A percentile compares a stretch with the other conserved stretches of the same genome.
Evolutionary conservation across 148 eudicot species (phyloP).

Genomic region (Silene uniflora): DNA sequence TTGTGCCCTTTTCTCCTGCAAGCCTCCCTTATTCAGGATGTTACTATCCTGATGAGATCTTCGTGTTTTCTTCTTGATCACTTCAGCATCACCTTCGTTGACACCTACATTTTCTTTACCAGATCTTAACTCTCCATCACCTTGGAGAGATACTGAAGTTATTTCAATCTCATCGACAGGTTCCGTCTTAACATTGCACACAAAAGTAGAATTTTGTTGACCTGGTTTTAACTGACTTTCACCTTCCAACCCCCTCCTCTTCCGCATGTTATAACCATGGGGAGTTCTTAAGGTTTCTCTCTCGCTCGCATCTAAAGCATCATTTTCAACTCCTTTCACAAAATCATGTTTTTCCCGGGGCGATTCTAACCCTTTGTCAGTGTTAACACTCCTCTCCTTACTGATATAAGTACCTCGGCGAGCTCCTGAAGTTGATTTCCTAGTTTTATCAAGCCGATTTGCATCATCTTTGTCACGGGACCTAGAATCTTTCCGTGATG

Average conservation of each 20-base stretch:
- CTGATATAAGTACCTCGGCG: not conserved
- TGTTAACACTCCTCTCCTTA: not conserved
- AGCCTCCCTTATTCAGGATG: not conserved
- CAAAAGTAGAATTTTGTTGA: not conserved
- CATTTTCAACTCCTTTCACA: not conserved
- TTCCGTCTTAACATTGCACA: not conserved
- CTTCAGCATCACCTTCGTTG: not conserved
- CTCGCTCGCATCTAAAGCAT: not conserved
- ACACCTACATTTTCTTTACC: not conserved
- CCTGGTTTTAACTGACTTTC: not conserved
- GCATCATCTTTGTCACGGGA: too few relatives aligned
- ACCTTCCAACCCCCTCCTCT: not conserved
- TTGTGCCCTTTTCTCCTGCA: constrained; percentile 6
- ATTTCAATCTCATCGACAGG: not conserved
- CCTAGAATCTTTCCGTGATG: not conserved
- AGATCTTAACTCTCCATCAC: not conserved
- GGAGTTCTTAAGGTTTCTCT: not conserved
- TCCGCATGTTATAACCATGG: constrained; percentile 5
- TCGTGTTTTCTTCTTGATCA: constrained; percentile 1
- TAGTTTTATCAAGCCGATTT: not conserved
- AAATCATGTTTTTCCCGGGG: not conserved
- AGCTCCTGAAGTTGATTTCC: not conserved
- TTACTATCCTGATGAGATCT: not conserved
- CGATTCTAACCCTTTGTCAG: not conserved
- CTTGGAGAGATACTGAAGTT: not conserved